Percentiles rank a stretch among this genome's conserved stretches.
Evolutionary conservation across 2,329 filamentous ascomycete genomes (phyloP).

Genomic region (Penicillium sp.): DNA sequence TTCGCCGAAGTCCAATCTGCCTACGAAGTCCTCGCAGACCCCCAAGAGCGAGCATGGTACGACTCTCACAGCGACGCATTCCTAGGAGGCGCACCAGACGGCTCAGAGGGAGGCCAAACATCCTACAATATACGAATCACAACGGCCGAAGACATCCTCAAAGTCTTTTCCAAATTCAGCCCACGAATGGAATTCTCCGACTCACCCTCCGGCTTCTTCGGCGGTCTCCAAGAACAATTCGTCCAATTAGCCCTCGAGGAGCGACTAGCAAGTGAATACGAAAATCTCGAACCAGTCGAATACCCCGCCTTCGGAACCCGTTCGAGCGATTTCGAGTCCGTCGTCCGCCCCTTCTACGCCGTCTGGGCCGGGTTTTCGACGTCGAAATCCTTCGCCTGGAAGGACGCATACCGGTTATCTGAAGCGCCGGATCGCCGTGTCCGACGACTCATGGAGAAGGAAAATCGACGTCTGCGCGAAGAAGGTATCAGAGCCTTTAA

Average conservation of each 20-base stretch:
- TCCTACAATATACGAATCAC: slow-evolving; percentile 75
- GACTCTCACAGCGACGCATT: slow-evolving; percentile 91
- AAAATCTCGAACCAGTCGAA: slow-evolving; percentile 61
- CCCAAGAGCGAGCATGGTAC: slow-evolving; percentile 96
- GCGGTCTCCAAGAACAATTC: slow-evolving; percentile 76
- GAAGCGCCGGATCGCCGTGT: slow-evolving; percentile 86
- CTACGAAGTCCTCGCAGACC: slow-evolving; percentile 93
- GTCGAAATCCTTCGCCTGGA: slow-evolving; percentile 85
- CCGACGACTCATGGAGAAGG: slow-evolving; percentile 89
- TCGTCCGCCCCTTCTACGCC: slow-evolving; percentile 80
- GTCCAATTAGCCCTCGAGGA: slow-evolving; percentile 81
- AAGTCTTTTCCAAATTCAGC: slow-evolving; percentile 79
- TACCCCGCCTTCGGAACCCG: slow-evolving; percentile 85
- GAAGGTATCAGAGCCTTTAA: slow-evolving; percentile 88
- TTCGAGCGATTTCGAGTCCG: slow-evolving; percentile 73
- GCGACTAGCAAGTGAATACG: slow-evolving; percentile 71
- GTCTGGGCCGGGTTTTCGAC: slow-evolving; percentile 83
- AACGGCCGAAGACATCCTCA: slow-evolving; percentile 76
- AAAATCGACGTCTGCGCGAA: slow-evolving; percentile 83
- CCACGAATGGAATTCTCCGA: slow-evolving; percentile 79
- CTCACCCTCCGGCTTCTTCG: slow-evolving; percentile 80
- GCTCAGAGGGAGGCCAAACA: slow-evolving; percentile 54
- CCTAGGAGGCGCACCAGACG: slow-evolving; percentile 58
- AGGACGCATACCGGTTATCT: slow-evolving; percentile 78
- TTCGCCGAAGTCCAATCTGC: slow-evolving; percentile 94